phyloP scores from a whole-genome alignment of 225 moss, liverwort and hornwort species.

The Sphagnum tenellum region DNA sequence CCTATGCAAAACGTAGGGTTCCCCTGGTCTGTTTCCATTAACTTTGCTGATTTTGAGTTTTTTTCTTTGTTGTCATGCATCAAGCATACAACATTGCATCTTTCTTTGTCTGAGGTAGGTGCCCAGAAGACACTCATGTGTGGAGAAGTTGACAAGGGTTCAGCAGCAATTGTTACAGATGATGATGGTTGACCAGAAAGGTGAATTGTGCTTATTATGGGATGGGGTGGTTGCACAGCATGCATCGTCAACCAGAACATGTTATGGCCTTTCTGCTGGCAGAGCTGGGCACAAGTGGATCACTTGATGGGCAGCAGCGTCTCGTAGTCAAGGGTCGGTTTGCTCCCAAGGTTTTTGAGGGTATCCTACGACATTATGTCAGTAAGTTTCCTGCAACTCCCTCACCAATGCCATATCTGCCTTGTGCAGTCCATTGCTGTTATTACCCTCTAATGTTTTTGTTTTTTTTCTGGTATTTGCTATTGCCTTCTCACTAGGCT shows the following conservation, averaged over 20 bases:
- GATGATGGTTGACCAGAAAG: too few species aligned
- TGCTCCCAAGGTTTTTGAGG: constrained; percentile 87
- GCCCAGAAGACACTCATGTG: too few species aligned
- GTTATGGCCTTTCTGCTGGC: constrained; percentile 88
- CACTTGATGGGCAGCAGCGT: constrained; percentile 89
- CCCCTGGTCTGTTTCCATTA: background rate
- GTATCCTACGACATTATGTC: constrained; percentile 84
- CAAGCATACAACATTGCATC: too few species aligned
- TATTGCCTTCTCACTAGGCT: too few species aligned
- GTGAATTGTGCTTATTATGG: background rate
- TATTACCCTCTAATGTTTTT: too few species aligned
- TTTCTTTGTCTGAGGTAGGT: too few species aligned
- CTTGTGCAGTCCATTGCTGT: too few species aligned
- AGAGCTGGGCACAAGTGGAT: constrained; percentile 82
- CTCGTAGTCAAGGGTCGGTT: constrained; percentile 88
- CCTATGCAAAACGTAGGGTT: constrained; percentile 75
- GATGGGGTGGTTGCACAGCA: constrained; percentile 25
- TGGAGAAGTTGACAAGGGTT: too few species aligned
- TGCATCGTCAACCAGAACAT: constrained; percentile 90
- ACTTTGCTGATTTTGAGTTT: background rate
- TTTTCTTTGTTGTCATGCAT: background rate
- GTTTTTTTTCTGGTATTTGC: too few species aligned
- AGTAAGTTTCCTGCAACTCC: constrained; percentile 38
- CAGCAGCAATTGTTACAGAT: too few species aligned
- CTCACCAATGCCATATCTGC: background rate